Evolutionary conservation across 805 yeast genomes (phyloP).

Genomic region (Nakazawaea wyomingensis): DNA sequence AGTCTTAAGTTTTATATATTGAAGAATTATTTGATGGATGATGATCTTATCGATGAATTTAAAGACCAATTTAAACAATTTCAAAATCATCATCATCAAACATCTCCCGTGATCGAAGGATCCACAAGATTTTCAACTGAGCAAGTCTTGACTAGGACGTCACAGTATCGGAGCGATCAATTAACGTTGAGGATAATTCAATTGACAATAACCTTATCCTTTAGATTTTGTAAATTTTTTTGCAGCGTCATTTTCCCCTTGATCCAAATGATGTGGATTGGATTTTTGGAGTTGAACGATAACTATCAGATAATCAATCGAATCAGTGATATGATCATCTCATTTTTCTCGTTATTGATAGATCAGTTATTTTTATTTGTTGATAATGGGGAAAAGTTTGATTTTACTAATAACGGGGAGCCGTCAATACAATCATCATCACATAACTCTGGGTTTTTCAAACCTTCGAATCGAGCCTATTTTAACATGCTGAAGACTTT

Average conservation of each 20-base stretch:
- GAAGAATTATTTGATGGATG: slow-evolving; percentile 18
- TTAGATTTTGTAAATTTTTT: not conserved
- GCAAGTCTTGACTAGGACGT: not conserved
- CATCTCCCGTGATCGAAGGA: not conserved
- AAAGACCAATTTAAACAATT: not conserved
- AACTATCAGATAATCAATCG: slow-evolving; percentile 1
- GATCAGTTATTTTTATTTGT: slow-evolving; percentile 6
- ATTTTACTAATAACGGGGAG: not conserved
- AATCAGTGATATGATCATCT: not conserved
- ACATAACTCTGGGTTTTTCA: not conserved
- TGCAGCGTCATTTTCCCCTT: slow-evolving; percentile 3
- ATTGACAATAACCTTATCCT: slow-evolving; percentile 1
- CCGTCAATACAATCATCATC: too few species aligned
- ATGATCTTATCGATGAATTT: slow-evolving; percentile 14
- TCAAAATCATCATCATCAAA: not conserved
- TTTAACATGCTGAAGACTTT: not conserved
- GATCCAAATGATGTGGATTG: slow-evolving; percentile 1
- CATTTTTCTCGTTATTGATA: not conserved
- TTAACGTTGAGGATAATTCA: slow-evolving; percentile 1
- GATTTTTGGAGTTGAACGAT: slow-evolving; percentile 5
- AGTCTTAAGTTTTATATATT: slow-evolving; percentile 17
- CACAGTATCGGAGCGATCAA: not conserved
- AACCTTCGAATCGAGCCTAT: not conserved
- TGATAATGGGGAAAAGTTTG: slow-evolving; percentile 4
- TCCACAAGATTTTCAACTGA: not conserved